Evolutionary conservation across 2,329 filamentous ascomycete species (phyloP).

Genomic region (Colletotrichum incanum): DNA sequence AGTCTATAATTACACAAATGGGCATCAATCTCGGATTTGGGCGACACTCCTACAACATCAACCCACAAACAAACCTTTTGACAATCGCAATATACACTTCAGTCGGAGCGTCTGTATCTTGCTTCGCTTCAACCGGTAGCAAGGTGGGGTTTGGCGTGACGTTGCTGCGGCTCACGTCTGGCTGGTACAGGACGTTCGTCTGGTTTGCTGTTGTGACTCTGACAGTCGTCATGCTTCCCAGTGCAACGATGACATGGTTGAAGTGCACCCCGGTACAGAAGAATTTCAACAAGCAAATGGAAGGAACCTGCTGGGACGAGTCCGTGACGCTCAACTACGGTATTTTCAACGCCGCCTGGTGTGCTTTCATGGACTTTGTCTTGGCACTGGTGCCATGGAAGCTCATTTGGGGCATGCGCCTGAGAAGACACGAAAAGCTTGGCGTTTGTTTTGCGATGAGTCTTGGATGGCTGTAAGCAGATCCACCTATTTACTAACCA

Average conservation of each 20-base stretch:
- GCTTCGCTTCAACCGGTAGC: slow-evolving; percentile 41
- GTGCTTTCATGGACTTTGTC: slow-evolving; percentile 47
- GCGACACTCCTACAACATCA: slow-evolving; percentile 42
- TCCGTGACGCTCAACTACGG: slow-evolving; percentile 34
- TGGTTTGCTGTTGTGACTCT: slow-evolving; percentile 49
- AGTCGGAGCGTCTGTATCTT: slow-evolving; percentile 37
- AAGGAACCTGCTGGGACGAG: slow-evolving; percentile 46
- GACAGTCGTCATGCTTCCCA: slow-evolving; percentile 44
- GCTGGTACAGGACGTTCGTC: slow-evolving; percentile 46
- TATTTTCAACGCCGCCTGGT: slow-evolving; percentile 38
- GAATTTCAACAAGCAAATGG: slow-evolving; percentile 44
- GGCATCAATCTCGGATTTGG: slow-evolving; percentile 44
- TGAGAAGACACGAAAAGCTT: slow-evolving; percentile 50
- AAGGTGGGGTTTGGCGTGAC: slow-evolving; percentile 50
- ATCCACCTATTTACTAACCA: rapidly evolving
- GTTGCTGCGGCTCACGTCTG: slow-evolving; percentile 48
- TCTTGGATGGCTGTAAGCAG: slow-evolving; percentile 46
- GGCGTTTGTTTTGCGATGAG: slow-evolving; percentile 49
- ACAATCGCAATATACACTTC: slow-evolving; percentile 32
- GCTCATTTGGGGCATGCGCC: slow-evolving; percentile 49
- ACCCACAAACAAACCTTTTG: slow-evolving; percentile 16
- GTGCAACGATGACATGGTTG: slow-evolving; percentile 46
- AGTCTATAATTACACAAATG: slow-evolving; percentile 41
- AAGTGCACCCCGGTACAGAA: slow-evolving; percentile 47
- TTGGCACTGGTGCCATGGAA: slow-evolving; percentile 52